Evolutionary conservation across 2,329 filamentous ascomycete genomes (phyloP).

Genomic region (Diplodia sapinea): DNA sequence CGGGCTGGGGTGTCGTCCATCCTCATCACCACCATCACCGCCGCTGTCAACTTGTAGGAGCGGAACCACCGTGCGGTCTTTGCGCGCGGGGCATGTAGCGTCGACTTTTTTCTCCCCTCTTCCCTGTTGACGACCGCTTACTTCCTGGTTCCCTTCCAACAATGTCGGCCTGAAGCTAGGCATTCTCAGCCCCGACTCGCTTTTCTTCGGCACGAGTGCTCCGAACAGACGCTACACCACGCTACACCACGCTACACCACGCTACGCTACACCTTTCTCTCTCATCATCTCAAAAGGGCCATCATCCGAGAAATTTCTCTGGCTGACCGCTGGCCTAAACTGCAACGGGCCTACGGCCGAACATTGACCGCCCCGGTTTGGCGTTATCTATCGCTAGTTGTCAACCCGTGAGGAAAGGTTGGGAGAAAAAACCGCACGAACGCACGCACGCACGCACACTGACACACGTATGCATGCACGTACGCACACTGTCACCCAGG

Average conservation of each 20-base stretch:
- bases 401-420: not conserved
- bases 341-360: not conserved
- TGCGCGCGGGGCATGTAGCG: not conserved
- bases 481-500: not conserved
- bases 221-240: not conserved
- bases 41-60: not conserved
- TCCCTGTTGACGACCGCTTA: not conserved
- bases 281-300: not conserved
- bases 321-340: not conserved
- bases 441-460: not conserved
- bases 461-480: not conserved
- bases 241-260: not conserved
- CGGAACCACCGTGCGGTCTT: not conserved
- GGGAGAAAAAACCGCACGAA: not conserved
- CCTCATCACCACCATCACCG: not conserved
- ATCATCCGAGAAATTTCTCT: not conserved
- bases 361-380: not conserved
- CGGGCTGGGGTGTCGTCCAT: constrained; percentile 1
- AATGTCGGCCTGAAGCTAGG: not conserved
- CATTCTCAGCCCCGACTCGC: not conserved
- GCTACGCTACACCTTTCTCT: too few relatives aligned
- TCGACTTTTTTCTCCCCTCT: not conserved
- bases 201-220: not conserved
- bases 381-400: not conserved
- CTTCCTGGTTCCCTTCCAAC: not conserved